Evolutionary conservation across 768 basidiomycete genomes (phyloP), one percentile per base, ranked within the genome.

Genomic region (Panus rudis): DNA sequence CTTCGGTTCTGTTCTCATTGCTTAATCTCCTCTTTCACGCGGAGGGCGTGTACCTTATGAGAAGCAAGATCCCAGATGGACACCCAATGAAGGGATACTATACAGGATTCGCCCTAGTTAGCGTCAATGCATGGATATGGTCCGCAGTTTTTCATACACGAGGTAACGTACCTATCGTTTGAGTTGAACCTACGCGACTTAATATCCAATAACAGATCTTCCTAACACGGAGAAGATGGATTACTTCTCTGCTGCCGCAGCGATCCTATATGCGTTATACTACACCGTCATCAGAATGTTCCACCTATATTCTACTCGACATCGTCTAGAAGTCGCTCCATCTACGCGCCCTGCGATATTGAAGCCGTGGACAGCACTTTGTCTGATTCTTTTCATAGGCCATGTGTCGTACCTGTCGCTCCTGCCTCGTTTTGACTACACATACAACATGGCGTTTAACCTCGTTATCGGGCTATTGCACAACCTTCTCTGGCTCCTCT

Each of bases 101-200:
- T 61, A 48, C 79, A 30, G 47, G 60, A 0, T 91, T 83, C 75
- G 77, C 82, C 0, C 61, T 75, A 46, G 65, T 80, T 28, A 89
- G 84, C 56, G 68, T 92, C 49, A 93, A 94, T 52, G 84, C 92
- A 2, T 99, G 94, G 94, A 54, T 87, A 23, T 93, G 91, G 90
- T 91, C 87, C 2, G 63, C 81, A 1, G 72, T 97, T 3, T 99
- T 98, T 55, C 96, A 99, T 58, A 88, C 84, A 0, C 73, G 96
- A 76, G 92, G 92, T 88, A 51, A 53, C 79, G 58, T 23, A 33
- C n/a, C n/a, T n/a, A n/a, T n/a, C n/a, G n/a, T n/a, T n/a, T n/a
- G n/a, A n/a, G n/a, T n/a, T n/a, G n/a, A n/a, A n/a, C n/a, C n/a
- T n/a, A n/a, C n/a, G n/a, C n/a, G n/a, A n/a, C n/a, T 32, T 13